Percentiles rank a stretch among this genome's conserved stretches.
These are phyloP conservation scores for Aplosporella prunicola DNA, from an alignment of 2,329 filamentous ascomycete species.

Conservation along the genomic window DNA sequence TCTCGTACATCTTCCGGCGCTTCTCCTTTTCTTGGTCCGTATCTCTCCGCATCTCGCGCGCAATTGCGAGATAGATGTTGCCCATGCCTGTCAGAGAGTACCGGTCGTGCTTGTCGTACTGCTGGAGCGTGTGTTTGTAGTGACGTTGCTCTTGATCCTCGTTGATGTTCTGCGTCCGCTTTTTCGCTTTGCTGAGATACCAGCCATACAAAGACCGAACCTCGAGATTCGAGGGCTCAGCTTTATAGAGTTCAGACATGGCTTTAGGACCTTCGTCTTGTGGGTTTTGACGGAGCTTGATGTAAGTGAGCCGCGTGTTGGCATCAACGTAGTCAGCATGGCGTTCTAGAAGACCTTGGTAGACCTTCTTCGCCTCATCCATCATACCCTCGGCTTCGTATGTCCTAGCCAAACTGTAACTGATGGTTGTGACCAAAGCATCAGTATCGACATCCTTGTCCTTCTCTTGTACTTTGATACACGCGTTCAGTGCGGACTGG, in stretches of 20 bases:
- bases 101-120: constrained; percentile 95
- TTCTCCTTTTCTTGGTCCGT: constrained; percentile 87
- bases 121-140: constrained; percentile 91
- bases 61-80: constrained; percentile 79
- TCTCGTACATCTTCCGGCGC: constrained; percentile 74
- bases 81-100: constrained; percentile 96
- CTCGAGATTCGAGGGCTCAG: constrained; percentile 76
- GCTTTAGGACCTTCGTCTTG: constrained; percentile 79
- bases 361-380: constrained; percentile 79
- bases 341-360: constrained; percentile 73
- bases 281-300: constrained; percentile 70
- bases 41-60: constrained; percentile 88
- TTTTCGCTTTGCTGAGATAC: constrained; percentile 86
- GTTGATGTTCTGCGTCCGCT: constrained; percentile 66
- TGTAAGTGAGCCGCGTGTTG: constrained; percentile 78
- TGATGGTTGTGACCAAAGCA: constrained; percentile 88
- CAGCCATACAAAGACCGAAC: constrained; percentile 89
- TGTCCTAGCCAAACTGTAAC: constrained; percentile 88
- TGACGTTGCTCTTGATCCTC: constrained; percentile 90
- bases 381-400: constrained; percentile 77
- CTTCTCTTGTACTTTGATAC: constrained; percentile 68
- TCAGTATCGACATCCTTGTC: constrained; percentile 75
- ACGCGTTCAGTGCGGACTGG: constrained; percentile 81
- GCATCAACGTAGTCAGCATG: constrained; percentile 92
- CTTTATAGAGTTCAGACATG: constrained; percentile 75